Conservation (phyloP, 495 filamentous ascomycete genomes). For the Oleoguttula mirabilis region DNA sequence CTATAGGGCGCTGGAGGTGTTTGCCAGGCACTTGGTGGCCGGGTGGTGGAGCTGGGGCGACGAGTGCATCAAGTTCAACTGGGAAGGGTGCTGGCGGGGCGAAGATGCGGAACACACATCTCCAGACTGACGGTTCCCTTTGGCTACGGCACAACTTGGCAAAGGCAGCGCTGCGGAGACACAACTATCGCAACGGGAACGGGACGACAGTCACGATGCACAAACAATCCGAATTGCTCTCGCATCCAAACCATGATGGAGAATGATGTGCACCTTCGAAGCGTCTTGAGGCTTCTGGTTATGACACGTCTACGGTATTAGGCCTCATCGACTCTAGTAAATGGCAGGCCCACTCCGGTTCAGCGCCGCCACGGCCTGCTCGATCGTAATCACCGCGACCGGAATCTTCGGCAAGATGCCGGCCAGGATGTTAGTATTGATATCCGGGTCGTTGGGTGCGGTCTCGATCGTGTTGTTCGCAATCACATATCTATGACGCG, state of each 20-base stretch:
- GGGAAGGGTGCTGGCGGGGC: conserved; percentile 49
- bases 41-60: conserved; percentile 89
- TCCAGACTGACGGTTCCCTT: no score
- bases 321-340: no score
- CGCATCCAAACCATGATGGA: no score
- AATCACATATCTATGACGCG: conserved; percentile 28
- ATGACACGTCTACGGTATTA: no score
- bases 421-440: conserved; percentile 23
- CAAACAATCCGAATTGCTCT: no score
- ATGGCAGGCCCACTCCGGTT: conserved; percentile 16
- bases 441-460: conserved; percentile 25
- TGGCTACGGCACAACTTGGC: no score
- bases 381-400: conserved; percentile 23
- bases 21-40: conserved; percentile 71
- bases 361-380: conserved; percentile 23
- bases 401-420: conserved; percentile 25
- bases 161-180: no score
- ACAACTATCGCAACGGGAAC: no score
- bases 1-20: conserved; percentile 69
- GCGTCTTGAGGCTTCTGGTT: no score
- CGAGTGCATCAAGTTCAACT: conserved; percentile 73
- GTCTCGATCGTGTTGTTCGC: conserved; percentile 35
- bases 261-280: no score
- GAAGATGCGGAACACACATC: not conserved
- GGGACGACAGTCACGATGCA: no score